Conservation (phyloP, 2,329 filamentous ascomycete genomes). For the Sporothrix pseudoabietina region DNA sequence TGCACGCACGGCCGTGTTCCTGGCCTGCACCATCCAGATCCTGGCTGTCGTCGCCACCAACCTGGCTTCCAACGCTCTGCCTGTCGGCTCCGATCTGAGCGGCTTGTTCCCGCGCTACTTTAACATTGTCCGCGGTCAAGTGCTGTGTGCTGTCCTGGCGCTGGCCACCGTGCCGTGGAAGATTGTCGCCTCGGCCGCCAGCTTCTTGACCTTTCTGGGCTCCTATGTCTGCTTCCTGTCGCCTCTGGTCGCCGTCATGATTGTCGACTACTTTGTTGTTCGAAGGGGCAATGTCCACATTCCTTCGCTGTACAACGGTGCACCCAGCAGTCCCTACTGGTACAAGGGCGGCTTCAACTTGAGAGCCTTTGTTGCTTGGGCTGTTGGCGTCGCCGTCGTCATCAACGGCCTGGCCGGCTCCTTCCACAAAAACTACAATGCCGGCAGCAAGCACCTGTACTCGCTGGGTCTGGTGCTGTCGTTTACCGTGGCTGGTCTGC, state of each 20-base stretch:
- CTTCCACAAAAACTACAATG: conserved; percentile 40
- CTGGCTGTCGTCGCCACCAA: conserved; percentile 36
- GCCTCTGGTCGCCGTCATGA: conserved; percentile 26
- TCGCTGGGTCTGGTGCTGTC: conserved; percentile 43
- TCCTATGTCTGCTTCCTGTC: conserved; percentile 35
- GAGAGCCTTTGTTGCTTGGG: conserved; percentile 42
- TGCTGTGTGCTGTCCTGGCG: conserved; percentile 34
- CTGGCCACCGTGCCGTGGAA: conserved; percentile 36
- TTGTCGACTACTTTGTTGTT: conserved; percentile 40
- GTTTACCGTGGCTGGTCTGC: conserved; percentile 39
- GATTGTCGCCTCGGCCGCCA: conserved; percentile 32
- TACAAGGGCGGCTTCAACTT: conserved; percentile 43
- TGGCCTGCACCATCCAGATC: conserved; percentile 34
- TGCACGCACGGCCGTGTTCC: conserved; percentile 34
- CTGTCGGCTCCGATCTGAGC: conserved; percentile 44
- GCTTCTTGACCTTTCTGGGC: conserved; percentile 34
- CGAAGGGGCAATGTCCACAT: conserved; percentile 44
- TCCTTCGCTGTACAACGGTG: conserved; percentile 41
- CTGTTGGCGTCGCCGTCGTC: conserved; percentile 41
- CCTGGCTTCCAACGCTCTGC: conserved; percentile 41
- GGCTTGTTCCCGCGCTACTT: conserved; percentile 43
- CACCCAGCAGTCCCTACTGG: conserved; percentile 41
- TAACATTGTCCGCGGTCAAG: conserved; percentile 41
- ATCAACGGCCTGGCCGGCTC: conserved; percentile 43
- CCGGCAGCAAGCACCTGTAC: conserved; percentile 40